Base-by-base conservation (phyloP, 1,139 yeast genomes). In the Ogataea hybrid region DNA sequence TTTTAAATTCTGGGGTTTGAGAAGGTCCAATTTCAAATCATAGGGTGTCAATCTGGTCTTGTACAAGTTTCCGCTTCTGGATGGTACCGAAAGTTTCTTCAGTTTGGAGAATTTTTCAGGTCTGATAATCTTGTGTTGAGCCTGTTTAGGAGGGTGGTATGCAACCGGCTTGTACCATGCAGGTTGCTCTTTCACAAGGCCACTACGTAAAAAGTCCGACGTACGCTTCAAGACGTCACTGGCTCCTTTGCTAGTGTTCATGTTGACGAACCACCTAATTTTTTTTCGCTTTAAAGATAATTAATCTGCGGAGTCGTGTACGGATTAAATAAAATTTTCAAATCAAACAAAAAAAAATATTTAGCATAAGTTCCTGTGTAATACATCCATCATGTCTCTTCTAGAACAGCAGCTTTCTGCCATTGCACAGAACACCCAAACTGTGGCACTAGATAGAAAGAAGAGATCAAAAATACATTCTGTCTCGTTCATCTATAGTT, bases 111-210 rank as follows among this genome's bases (percentile, higher is more conserved):
- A 37, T 3, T 44, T 46, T 9, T 59, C 62, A 2, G 44, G 28
- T 35, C 60, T 57, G 18, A 61, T 48, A 27, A 49, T 49, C 34
- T 58, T 62, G 30, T 48, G 51, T 14, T 83, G 73, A 54, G 81
- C 79, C 47, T 73, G 75, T 37, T 75, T 69, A 28, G 97, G 96
- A 29, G 96, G 96, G 53, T 83, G 74, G 28, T 80, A 72, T 3
- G 86, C 87, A 20, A 90, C 86, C 9, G 85, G 89, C 50, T 83
- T 80, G 63, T 75, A 87, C 97, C 97, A 90, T 0, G 82, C 82
- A 3, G 97, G 97, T 55, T 84, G 84, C 25, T 74, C 66, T 29
- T 65, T 70, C 43, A 86, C 70, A 28, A 83, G 70, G 5, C 92
- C 90, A 0, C 84, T 73, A 52, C 71, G 72, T 51, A 87, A 66